Evolutionary conservation across 371 early-diverging fungal species (phyloP).

Genomic region (Haplosporangium sp.): DNA sequence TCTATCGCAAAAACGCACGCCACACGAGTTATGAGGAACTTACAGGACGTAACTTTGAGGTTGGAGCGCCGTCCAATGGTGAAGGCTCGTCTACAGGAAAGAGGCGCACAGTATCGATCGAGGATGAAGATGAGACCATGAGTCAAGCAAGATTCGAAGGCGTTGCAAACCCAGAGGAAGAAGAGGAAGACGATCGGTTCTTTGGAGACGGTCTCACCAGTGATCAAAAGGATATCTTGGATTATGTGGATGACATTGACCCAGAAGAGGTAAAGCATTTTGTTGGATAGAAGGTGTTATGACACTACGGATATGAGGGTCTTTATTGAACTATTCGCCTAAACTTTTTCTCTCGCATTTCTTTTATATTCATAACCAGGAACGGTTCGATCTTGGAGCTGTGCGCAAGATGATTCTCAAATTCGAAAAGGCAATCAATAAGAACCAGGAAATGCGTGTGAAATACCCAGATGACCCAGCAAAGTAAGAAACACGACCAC

Average conservation of each 20-base stretch:
- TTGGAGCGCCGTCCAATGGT: conserved; percentile 3
- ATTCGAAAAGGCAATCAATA: conserved; percentile 87
- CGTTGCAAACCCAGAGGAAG: conserved; percentile 57
- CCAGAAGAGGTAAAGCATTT: conserved; percentile 68
- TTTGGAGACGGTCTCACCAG: conserved; percentile 87
- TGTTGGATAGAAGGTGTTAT: neutral
- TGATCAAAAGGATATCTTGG: conserved; percentile 80
- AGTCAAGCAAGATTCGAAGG: conserved; percentile 14
- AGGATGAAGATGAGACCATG: conserved; percentile 58
- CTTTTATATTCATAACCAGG: conserved; percentile 47
- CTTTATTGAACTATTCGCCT: neutral
- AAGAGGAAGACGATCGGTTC: conserved; percentile 82
- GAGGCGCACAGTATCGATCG: conserved; percentile 52
- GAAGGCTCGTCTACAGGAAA: conserved; percentile 26
- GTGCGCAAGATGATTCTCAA: conserved; percentile 83
- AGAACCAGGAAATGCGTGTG: conserved; percentile 90
- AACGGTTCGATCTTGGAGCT: conserved; percentile 67
- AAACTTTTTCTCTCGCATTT: neutral
- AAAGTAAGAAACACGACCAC: conserved; percentile 56
- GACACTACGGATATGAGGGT: neutral
- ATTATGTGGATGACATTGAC: conserved; percentile 88
- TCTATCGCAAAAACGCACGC: conserved; percentile 47
- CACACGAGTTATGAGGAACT: conserved; percentile 55
- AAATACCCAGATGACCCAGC: conserved; percentile 82
- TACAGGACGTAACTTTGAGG: conserved; percentile 45